A percentile compares a stretch with the other conserved stretches of the same genome.
These are phyloP conservation scores for Flaveria robusta DNA, from an alignment of 129 eudicot species.

Conservation along the genomic window DNA sequence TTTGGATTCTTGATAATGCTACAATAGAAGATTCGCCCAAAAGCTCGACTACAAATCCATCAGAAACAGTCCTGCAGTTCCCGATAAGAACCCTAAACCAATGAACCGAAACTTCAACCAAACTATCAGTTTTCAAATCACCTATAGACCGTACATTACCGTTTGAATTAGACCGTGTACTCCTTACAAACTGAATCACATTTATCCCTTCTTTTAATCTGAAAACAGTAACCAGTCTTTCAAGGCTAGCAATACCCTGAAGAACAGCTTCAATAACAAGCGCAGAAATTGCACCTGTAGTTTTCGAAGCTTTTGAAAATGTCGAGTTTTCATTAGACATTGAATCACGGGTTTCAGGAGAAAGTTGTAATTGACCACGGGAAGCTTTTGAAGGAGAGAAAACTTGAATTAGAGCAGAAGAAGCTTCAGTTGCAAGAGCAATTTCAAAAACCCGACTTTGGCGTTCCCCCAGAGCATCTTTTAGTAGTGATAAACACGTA, in stretches of 20 bases:
- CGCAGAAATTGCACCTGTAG: slow-evolving; percentile 76
- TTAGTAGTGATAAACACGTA: slow-evolving; percentile 65
- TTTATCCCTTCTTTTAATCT: slow-evolving; percentile 88
- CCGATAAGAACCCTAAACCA: slow-evolving; percentile 98
- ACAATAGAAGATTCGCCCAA: slow-evolving; percentile 81
- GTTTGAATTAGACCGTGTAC: slow-evolving; percentile 70
- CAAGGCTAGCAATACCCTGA: slow-evolving; percentile 82
- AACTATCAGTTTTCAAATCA: slow-evolving; percentile 55
- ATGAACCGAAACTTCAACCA: slow-evolving; percentile 79
- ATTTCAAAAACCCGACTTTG: slow-evolving; percentile 95
- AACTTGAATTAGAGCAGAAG: slow-evolving; percentile 73
- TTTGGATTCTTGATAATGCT: slow-evolving; percentile 86
- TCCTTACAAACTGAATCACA: slow-evolving; percentile 70
- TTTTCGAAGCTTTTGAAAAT: slow-evolving; percentile 60
- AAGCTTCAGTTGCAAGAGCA: slow-evolving; percentile 96
- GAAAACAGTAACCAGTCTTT: slow-evolving; percentile 85
- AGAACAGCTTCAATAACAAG: slow-evolving; percentile 81
- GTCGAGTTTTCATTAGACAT: slow-evolving; percentile 49
- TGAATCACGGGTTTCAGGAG: slow-evolving; percentile 69
- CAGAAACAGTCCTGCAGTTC: slow-evolving; percentile 79
- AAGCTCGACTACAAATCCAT: slow-evolving; percentile 82
- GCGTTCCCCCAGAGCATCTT: slow-evolving; percentile 96
- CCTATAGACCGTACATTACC: slow-evolving; percentile 70
- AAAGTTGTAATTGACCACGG: slow-evolving; percentile 58
- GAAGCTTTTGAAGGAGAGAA: slow-evolving; percentile 70